Percentiles rank a stretch among this genome's conserved stretches.
phyloP scores from a whole-genome alignment of 495 filamentous ascomycete species.

The Trichocladium uniseriatum region DNA sequence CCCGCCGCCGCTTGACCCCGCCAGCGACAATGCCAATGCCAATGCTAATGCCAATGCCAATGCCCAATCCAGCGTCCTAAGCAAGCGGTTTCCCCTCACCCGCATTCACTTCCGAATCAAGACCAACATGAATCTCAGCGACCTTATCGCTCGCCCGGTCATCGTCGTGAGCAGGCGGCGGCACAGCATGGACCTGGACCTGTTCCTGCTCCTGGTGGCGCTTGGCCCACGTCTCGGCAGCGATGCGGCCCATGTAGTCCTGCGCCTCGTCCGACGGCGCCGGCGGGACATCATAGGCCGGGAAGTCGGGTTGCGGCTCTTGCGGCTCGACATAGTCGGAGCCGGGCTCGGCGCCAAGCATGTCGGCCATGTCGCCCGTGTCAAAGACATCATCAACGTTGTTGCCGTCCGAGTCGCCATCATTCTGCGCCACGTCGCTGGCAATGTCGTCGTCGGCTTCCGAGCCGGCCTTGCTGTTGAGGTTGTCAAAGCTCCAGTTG shows the following conservation, averaged over 20 bases:
- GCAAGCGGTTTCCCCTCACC: too few species aligned
- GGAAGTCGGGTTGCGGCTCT: slow-evolving; percentile 13
- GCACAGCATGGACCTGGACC: slow-evolving; percentile 27
- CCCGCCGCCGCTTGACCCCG: too few species aligned
- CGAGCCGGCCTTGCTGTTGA: slow-evolving; percentile 13
- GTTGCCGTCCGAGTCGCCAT: slow-evolving; percentile 16
- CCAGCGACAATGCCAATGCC: neutral
- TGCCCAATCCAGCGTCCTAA: too few species aligned
- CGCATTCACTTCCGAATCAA: slow-evolving; percentile 14
- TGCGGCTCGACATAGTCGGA: slow-evolving; percentile 10
- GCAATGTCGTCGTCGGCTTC: slow-evolving; percentile 23
- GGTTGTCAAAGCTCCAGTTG: slow-evolving; percentile 33
- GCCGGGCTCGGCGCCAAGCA: slow-evolving; percentile 10
- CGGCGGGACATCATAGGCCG: slow-evolving; percentile 1
- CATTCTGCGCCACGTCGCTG: slow-evolving; percentile 35
- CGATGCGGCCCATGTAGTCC: slow-evolving; percentile 18
- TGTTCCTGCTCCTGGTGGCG: neutral
- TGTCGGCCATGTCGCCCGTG: slow-evolving; percentile 13
- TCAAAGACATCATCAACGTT: slow-evolving; percentile 9
- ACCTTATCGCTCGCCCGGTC: slow-evolving; percentile 32
- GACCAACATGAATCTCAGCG: slow-evolving; percentile 38
- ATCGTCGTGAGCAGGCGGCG: slow-evolving; percentile 11
- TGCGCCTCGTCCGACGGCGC: slow-evolving; percentile 14
- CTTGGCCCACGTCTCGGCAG: slow-evolving; percentile 23
- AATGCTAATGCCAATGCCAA: neutral